phyloP scores from a whole-genome alignment of 306 rosid species.

The Corylus heterophylla region DNA sequence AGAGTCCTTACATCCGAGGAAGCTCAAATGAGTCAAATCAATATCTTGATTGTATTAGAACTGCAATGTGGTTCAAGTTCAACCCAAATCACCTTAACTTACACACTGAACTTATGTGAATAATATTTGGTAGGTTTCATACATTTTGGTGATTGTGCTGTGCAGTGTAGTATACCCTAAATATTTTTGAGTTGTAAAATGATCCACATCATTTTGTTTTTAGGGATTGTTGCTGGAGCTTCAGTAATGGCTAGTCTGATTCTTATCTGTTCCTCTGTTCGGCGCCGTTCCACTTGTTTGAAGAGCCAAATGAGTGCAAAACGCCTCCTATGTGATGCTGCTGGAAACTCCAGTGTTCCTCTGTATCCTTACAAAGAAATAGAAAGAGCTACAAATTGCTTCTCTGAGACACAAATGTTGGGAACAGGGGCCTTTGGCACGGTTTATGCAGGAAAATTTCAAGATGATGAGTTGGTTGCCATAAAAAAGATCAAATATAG shows the following conservation, averaged over 20 bases:
- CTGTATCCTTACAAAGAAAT: slow-evolving; percentile 76
- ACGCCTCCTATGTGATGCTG: slow-evolving; percentile 76
- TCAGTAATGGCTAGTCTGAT: slow-evolving; percentile 49
- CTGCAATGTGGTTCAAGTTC: slow-evolving; percentile 1
- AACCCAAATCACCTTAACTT: background rate
- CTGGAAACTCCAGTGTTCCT: slow-evolving; percentile 77
- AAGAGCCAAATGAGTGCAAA: slow-evolving; percentile 58
- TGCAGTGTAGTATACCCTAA: background rate
- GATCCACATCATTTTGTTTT: slow-evolving; percentile 17
- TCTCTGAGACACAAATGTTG: slow-evolving; percentile 70
- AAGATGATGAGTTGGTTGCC: slow-evolving; percentile 79
- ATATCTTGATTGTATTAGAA: background rate
- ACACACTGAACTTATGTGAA: background rate
- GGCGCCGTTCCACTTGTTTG: slow-evolving; percentile 69
- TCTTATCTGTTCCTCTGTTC: slow-evolving; percentile 49
- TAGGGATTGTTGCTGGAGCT: slow-evolving; percentile 62
- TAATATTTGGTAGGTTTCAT: background rate
- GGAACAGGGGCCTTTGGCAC: slow-evolving; percentile 98
- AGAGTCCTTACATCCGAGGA: background rate
- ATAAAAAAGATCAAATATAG: slow-evolving; percentile 77
- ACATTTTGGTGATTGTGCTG: background rate
- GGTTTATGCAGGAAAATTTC: slow-evolving; percentile 84
- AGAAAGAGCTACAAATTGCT: slow-evolving; percentile 73
- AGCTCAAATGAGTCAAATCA: background rate
- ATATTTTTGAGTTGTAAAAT: slow-evolving; percentile 14